Percentiles rank a stretch among this genome's conserved stretches.
Conservation (phyloP, 2,329 filamentous ascomycete genomes). For the Aspergillus brunneoviolaceus region DNA sequence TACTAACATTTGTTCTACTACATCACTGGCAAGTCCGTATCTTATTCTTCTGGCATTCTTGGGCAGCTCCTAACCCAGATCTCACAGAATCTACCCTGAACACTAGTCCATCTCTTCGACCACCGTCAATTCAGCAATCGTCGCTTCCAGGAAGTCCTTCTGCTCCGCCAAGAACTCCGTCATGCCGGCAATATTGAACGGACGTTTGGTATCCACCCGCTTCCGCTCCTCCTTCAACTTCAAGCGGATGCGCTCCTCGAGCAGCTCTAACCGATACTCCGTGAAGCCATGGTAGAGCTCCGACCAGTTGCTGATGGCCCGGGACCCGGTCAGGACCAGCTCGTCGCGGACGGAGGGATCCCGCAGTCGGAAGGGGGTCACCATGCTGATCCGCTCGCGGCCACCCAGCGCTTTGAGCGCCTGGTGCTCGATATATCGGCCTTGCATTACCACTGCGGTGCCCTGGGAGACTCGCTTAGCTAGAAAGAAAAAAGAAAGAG, state of each 20-base stretch:
- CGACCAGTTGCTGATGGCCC: not conserved
- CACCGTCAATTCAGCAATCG: not conserved
- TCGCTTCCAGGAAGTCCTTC: not conserved
- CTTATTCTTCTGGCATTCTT: too few relatives aligned
- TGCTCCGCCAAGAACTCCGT: not conserved
- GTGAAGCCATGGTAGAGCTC: not conserved
- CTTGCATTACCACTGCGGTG: conserved; percentile 4
- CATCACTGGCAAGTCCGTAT: too few relatives aligned
- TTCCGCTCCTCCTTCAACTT: not conserved
- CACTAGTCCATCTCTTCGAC: not conserved
- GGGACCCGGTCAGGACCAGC: not conserved
- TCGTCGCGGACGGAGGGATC: not conserved
- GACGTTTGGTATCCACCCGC: not conserved
- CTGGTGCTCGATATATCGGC: conserved; percentile 6
- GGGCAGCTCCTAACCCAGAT: too few relatives aligned
- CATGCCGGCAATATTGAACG: not conserved
- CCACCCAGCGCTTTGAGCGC: not conserved
- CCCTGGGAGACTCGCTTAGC: not conserved
- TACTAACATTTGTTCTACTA: too few relatives aligned
- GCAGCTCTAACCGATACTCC: not conserved
- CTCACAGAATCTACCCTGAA: too few relatives aligned
- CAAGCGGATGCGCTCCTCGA: not conserved
- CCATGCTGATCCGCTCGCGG: conserved; percentile 3
- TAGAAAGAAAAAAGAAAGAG: too few relatives aligned
- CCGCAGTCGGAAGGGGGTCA: not conserved